Conservation (phyloP, 2,329 filamentous ascomycete genomes). For the Passalora sequoiae region DNA sequence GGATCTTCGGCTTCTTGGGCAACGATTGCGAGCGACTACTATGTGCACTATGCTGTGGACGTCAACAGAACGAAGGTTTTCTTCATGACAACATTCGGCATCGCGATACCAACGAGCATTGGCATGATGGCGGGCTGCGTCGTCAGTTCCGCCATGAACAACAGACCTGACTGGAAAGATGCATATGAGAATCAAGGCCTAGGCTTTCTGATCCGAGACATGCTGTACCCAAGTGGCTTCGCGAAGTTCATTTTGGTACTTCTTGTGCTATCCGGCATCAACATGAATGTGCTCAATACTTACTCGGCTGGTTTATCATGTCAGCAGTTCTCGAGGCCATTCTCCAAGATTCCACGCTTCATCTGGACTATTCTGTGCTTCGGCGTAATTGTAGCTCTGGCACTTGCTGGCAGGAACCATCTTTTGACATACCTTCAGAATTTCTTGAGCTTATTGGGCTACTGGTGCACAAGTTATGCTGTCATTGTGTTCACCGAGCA, state of each 20-base stretch:
- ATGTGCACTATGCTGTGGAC: conserved; percentile 40
- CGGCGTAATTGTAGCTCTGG: conserved; percentile 40
- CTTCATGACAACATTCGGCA: conserved; percentile 40
- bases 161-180: conserved; percentile 39
- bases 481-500: conserved; percentile 45
- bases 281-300: conserved; percentile 39
- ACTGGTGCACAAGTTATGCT: conserved; percentile 45
- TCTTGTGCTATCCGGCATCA: conserved; percentile 36
- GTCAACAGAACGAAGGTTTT: conserved; percentile 39
- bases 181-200: conserved; percentile 43
- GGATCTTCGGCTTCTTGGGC: conserved; percentile 39
- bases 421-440: conserved; percentile 42
- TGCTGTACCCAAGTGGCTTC: conserved; percentile 45
- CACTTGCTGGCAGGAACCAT: conserved; percentile 41
- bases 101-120: conserved; percentile 41
- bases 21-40: conserved; percentile 42
- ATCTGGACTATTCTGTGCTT: conserved; percentile 45
- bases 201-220: conserved; percentile 44
- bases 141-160: conserved; percentile 33
- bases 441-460: conserved; percentile 44
- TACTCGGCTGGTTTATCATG: conserved; percentile 43
- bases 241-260: conserved; percentile 46
- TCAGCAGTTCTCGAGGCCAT: conserved; percentile 45
- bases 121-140: conserved; percentile 42
- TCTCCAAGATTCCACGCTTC: conserved; percentile 49